Evolutionary conservation across 345 rosid genomes (phyloP), one percentile per base, ranked within the genome.

Genomic region (Trapa bicornis): DNA sequence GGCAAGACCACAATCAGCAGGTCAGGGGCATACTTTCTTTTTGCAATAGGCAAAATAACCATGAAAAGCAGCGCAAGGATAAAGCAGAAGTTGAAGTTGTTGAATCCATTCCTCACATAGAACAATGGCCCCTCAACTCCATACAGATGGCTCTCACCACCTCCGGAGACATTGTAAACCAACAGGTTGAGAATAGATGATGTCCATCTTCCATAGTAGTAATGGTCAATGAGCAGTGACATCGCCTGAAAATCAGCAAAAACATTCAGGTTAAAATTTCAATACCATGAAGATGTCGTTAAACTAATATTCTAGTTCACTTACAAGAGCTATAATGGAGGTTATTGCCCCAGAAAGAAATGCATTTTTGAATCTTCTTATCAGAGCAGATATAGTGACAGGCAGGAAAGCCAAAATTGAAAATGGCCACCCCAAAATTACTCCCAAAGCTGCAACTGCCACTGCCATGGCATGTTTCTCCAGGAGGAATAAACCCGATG

Each of bases 371-470:
- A 91, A 89, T 79, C 82, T 85, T 83, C 77, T 86, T 61, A 67
- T 64, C 75, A 94, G 76, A 74, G 95, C 76, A 67, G 80, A 89
- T 41, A 86, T 60, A 36, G 89, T 82, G 38, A 94, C 75, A 0
- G 97, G 99, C 65, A 89, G 79, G 81, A 94, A 94, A n/a, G 88
- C 97, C 85, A 94, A 77, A 69, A 94, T 75, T 2, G 97, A 91
- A 77, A 94, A 94, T 13, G 99, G 97, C 99, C 99, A 91, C 66
- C 99, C 99, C 75, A 94, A 95, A 72, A 94, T 78, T 68, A 91
- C 97, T 32, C 97, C 99, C 16, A 66, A 47, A 56, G 85, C 86
- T 58, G 99, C 86, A 74, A 85, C 86, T 61, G 86, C 82, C 65
- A 94, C 96, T 68, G 96, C 88, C 81, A 72, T 68, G 52, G 81